These are phyloP conservation scores for Metarhizium humberi DNA, from an alignment of 2,329 filamentous ascomycete species.

Conservation along the genomic window DNA sequence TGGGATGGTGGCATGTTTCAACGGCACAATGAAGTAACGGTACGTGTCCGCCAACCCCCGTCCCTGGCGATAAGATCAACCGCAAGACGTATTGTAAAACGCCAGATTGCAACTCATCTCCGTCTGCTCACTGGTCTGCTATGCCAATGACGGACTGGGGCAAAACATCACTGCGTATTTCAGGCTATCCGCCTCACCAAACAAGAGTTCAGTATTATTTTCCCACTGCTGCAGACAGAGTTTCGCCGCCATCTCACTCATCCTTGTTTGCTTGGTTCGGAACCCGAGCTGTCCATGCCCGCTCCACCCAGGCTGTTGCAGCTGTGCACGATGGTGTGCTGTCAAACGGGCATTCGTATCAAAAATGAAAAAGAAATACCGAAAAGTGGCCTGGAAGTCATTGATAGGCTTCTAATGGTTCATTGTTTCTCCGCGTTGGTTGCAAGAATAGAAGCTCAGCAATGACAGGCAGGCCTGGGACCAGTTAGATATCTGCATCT, in stretches of 20 bases:
- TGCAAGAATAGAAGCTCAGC: too few relatives aligned
- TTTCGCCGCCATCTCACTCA: not conserved
- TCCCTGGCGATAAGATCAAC: not conserved
- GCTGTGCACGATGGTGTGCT: too few relatives aligned
- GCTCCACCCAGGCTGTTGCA: too few relatives aligned
- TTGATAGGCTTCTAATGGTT: too few relatives aligned
- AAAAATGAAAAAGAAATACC: not conserved
- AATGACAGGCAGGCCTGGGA: not conserved
- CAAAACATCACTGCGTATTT: not conserved
- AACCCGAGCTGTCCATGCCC: too few relatives aligned
- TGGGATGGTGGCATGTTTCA: not conserved
- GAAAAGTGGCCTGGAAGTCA: too few relatives aligned
- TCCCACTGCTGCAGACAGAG: not conserved
- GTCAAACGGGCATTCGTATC: not conserved
- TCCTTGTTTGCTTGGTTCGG: not conserved
- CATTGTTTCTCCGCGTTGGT: too few relatives aligned
- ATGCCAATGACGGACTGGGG: too few relatives aligned
- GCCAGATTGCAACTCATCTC: too few relatives aligned
- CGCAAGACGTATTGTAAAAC: not conserved
- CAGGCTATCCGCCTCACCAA: not conserved
- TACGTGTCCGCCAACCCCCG: not conserved
- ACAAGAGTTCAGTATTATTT: not conserved
- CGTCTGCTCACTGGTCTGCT: not conserved
- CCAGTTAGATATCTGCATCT: too few relatives aligned
- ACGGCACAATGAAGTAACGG: not conserved